Evolutionary conservation across 2,329 filamentous ascomycete genomes (phyloP).

Genomic region (Neonectria coccinea): DNA sequence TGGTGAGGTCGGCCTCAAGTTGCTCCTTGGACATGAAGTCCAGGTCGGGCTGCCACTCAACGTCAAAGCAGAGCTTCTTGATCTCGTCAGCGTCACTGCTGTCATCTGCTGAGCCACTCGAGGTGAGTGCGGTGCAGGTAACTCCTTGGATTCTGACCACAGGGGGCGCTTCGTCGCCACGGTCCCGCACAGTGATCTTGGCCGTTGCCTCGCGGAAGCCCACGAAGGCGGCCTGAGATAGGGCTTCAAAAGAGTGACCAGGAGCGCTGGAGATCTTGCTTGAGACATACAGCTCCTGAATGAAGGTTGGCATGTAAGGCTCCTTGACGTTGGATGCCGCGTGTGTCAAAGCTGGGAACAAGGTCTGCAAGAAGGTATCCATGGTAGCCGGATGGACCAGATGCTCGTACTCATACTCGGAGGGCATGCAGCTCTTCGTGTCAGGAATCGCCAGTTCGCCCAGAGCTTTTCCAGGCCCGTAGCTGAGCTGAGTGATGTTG

Average conservation of each 20-base stretch:
- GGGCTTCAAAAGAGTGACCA: slow-evolving; percentile 2
- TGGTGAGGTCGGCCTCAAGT: neutral
- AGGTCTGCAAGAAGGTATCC: slow-evolving; percentile 15
- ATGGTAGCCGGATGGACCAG: slow-evolving; percentile 19
- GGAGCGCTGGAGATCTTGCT: slow-evolving; percentile 3
- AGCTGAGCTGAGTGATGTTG: neutral
- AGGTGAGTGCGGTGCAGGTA: slow-evolving; percentile 3
- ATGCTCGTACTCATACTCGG: neutral
- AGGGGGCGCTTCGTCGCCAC: neutral
- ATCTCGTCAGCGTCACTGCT: neutral
- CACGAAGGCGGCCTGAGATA: neutral
- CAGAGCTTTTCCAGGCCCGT: neutral
- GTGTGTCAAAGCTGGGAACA: slow-evolving; percentile 15
- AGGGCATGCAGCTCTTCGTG: slow-evolving; percentile 9
- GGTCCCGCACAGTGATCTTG: slow-evolving; percentile 7
- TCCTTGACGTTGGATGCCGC: slow-evolving; percentile 4
- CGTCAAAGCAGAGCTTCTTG: slow-evolving; percentile 21
- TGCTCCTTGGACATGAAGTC: slow-evolving; percentile 16
- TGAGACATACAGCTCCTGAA: slow-evolving; percentile 9
- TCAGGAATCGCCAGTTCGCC: neutral
- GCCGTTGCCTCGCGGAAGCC: slow-evolving; percentile 16
- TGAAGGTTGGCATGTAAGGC: slow-evolving; percentile 17
- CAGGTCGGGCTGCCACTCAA: slow-evolving; percentile 13
- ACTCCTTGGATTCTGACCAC: slow-evolving; percentile 8
- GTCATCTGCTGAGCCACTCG: neutral